A percentile compares a stretch with the other conserved stretches of the same genome.
Conservation (phyloP, 768 basidiomycete genomes). For the Suillus subalutaceus region DNA sequence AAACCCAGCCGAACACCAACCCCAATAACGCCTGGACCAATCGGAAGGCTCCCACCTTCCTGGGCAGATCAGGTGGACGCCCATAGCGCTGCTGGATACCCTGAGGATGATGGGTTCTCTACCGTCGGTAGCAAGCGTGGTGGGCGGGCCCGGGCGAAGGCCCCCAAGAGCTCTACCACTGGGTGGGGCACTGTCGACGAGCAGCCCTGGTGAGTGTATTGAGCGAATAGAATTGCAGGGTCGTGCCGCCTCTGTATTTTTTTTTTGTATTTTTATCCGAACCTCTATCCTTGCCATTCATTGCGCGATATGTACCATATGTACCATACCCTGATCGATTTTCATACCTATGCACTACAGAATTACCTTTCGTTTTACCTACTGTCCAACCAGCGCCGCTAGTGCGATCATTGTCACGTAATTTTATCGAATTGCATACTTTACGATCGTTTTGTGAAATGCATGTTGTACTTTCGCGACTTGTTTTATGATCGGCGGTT, state of each 20-base stretch:
- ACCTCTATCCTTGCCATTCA: not conserved
- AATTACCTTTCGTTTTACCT: not conserved
- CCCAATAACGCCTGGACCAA: conserved; percentile 11
- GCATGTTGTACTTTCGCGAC: not conserved
- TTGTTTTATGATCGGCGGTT: not conserved
- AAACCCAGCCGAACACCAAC: not conserved
- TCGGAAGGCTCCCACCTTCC: conserved; percentile 15
- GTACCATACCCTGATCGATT: not conserved
- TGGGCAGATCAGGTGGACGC: conserved; percentile 35
- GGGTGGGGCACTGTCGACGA: conserved; percentile 30
- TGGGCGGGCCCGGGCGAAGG: conserved; percentile 2
- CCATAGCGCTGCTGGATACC: conserved; percentile 14
- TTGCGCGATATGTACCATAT: not conserved
- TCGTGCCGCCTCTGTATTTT: not conserved
- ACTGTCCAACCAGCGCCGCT: not conserved
- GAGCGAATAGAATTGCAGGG: not conserved
- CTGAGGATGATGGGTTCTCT: conserved; percentile 1
- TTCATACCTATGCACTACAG: not conserved
- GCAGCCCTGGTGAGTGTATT: conserved; percentile 25
- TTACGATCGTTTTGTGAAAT: not conserved
- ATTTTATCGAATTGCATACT: not conserved
- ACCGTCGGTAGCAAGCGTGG: conserved; percentile 18
- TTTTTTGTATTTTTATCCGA: not conserved
- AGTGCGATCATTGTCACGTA: not conserved
- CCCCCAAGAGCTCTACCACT: conserved; percentile 22